Conservation (phyloP, 768 basidiomycete species). For the Auricularia sp. region DNA sequence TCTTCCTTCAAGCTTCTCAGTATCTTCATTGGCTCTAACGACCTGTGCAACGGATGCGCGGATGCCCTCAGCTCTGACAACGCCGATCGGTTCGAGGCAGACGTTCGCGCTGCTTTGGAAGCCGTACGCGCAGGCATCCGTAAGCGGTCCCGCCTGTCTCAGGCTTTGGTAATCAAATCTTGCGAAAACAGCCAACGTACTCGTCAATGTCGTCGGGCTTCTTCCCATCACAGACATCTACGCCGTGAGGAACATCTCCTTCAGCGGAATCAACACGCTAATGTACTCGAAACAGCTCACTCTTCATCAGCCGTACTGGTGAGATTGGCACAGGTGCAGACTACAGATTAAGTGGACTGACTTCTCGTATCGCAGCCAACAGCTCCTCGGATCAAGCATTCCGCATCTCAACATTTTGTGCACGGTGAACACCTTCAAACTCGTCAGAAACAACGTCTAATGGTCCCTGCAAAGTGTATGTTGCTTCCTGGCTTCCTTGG, state of each 20-base stretch:
- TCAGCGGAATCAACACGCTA: neutral
- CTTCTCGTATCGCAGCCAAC: too few relatives aligned
- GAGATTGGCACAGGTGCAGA: neutral
- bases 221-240: conserved; percentile 1
- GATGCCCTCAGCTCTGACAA: neutral
- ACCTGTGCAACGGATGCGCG: neutral
- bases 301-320: conserved; percentile 4
- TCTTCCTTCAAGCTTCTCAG: neutral
- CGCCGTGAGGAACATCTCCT: neutral
- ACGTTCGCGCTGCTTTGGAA: conserved; percentile 2
- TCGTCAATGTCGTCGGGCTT: conserved; percentile 5
- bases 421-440: neutral
- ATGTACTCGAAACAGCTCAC: neutral
- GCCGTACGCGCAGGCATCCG: neutral
- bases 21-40: too few relatives aligned
- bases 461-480: neutral
- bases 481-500: conserved; percentile 1
- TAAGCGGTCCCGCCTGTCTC: neutral
- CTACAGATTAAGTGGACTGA: neutral
- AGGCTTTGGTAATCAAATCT: too few relatives aligned
- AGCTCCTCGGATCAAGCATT: too few relatives aligned
- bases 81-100: conserved; percentile 1
- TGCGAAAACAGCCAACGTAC: conserved; percentile 1
- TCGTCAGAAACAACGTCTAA: neutral
- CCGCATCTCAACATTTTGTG: too few relatives aligned